A percentile compares a stretch with the other conserved stretches of the same genome.
Evolutionary conservation across 2,329 filamentous ascomycete species (phyloP).

Genomic region (Helicocarpus griseus): DNA sequence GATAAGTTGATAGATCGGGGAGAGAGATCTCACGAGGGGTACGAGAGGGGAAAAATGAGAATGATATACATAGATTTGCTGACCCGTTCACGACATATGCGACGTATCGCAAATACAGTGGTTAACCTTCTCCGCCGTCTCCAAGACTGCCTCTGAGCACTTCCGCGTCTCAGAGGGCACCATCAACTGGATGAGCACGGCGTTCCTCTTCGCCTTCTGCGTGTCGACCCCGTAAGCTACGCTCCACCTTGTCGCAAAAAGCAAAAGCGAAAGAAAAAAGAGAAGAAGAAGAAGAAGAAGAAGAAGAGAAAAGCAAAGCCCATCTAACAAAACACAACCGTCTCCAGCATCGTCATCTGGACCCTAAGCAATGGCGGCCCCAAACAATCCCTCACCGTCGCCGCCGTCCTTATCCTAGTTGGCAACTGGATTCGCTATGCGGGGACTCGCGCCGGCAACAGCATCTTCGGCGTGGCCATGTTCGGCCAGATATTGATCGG

Average conservation of each 20-base stretch:
- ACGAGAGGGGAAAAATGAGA: not conserved
- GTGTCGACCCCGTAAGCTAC: slow-evolving; percentile 52
- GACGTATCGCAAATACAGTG: slow-evolving; percentile 57
- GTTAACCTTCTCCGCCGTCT: slow-evolving; percentile 84
- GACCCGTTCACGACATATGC: not conserved
- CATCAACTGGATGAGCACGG: slow-evolving; percentile 90
- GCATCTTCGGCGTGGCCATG: slow-evolving; percentile 68
- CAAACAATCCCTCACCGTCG: slow-evolving; percentile 62
- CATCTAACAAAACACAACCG: not conserved
- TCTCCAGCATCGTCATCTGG: slow-evolving; percentile 53
- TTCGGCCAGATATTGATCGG: slow-evolving; percentile 86
- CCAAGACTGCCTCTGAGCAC: slow-evolving; percentile 61
- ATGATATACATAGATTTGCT: slow-evolving; percentile 2
- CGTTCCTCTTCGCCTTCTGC: slow-evolving; percentile 77
- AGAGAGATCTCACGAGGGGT: not conserved
- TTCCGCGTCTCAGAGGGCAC: slow-evolving; percentile 63
- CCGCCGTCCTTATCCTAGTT: slow-evolving; percentile 62
- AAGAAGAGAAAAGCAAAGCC: not conserved
- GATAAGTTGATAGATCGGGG: not conserved
- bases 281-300: not conserved
- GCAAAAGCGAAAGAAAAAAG: not conserved
- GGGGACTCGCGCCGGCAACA: slow-evolving; percentile 47
- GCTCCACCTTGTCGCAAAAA: not conserved
- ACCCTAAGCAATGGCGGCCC: slow-evolving; percentile 68
- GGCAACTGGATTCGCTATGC: slow-evolving; percentile 91